Conservation (phyloP, 2,329 filamentous ascomycete genomes). For the Scleromitrula shiraiana region DNA sequence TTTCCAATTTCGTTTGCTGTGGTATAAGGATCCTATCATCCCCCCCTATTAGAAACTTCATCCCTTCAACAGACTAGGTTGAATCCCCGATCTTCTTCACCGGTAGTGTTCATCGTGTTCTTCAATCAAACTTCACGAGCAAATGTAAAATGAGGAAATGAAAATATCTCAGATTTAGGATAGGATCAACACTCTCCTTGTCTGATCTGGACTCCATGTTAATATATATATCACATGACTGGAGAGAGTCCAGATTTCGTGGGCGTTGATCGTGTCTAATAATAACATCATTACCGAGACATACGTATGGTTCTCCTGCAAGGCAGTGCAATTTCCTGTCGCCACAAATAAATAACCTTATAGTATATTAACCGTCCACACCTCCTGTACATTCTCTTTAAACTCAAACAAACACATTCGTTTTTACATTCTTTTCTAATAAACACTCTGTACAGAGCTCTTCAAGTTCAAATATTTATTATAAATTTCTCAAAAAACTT, state of each 20-base stretch:
- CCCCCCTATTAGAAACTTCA: neutral
- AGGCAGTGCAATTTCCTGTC: slow-evolving; percentile 9
- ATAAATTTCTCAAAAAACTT: neutral
- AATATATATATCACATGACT: slow-evolving; percentile 7
- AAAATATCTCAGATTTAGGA: slow-evolving; percentile 1
- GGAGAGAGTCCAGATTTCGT: neutral
- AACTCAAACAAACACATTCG: slow-evolving; percentile 5
- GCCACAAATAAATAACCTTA: slow-evolving; percentile 9
- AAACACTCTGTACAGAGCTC: no score
- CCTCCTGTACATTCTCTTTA: neutral
- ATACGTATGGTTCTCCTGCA: slow-evolving; percentile 8
- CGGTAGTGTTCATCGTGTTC: neutral
- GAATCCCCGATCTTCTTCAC: neutral
- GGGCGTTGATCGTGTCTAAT: slow-evolving; percentile 7
- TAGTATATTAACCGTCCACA: slow-evolving; percentile 7
- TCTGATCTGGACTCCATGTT: neutral
- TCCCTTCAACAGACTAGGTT: neutral
- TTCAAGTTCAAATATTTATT: neutral
- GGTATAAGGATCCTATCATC: slow-evolving; percentile 1
- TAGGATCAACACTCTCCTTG: slow-evolving; percentile 2
- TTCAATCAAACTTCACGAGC: neutral
- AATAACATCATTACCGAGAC: slow-evolving; percentile 5
- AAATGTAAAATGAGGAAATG: slow-evolving; percentile 5
- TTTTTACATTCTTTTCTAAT: slow-evolving; percentile 1
- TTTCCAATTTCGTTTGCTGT: neutral